Conservation (phyloP, 2,329 filamentous ascomycete genomes). For the Fusarium chlamydosporum region DNA sequence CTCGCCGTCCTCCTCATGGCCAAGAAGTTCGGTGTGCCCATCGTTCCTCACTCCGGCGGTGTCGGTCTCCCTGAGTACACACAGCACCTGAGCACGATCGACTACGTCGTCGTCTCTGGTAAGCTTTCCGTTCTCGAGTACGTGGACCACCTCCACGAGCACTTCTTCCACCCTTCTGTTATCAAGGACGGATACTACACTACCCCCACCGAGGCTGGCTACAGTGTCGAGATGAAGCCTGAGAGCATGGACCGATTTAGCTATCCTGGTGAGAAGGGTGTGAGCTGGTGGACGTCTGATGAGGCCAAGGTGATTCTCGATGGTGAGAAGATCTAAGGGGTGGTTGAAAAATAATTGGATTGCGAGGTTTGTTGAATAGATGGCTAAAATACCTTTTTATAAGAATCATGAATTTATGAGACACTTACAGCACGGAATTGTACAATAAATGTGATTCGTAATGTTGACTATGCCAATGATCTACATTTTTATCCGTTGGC, state of each 20-base stretch:
- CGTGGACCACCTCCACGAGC: conserved; percentile 93
- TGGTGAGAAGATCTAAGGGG: conserved; percentile 65
- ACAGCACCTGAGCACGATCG: conserved; percentile 91
- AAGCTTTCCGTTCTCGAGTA: conserved; percentile 89
- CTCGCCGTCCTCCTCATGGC: conserved; percentile 91
- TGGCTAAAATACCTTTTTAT: conserved; percentile 25
- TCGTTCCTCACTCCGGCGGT: conserved; percentile 90
- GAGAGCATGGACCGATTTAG: conserved; percentile 85
- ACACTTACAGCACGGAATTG: not conserved
- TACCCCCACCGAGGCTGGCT: conserved; percentile 85
- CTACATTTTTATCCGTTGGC: not conserved
- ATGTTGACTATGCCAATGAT: not conserved
- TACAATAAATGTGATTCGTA: not conserved
- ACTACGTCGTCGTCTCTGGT: conserved; percentile 88
- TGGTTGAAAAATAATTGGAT: conserved; percentile 23
- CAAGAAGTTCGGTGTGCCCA: conserved; percentile 81
- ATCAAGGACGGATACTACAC: conserved; percentile 90
- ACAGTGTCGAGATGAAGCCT: conserved; percentile 93
- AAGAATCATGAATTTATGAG: conserved; percentile 41
- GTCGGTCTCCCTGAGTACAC: conserved; percentile 95
- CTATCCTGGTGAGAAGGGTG: conserved; percentile 81
- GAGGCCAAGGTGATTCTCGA: conserved; percentile 83
- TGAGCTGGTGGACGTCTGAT: conserved; percentile 88
- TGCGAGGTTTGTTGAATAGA: not conserved
- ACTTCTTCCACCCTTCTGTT: conserved; percentile 85